Conservation (phyloP, 2,329 filamentous ascomycete species). For the Paracoccidioides brasiliensis region DNA sequence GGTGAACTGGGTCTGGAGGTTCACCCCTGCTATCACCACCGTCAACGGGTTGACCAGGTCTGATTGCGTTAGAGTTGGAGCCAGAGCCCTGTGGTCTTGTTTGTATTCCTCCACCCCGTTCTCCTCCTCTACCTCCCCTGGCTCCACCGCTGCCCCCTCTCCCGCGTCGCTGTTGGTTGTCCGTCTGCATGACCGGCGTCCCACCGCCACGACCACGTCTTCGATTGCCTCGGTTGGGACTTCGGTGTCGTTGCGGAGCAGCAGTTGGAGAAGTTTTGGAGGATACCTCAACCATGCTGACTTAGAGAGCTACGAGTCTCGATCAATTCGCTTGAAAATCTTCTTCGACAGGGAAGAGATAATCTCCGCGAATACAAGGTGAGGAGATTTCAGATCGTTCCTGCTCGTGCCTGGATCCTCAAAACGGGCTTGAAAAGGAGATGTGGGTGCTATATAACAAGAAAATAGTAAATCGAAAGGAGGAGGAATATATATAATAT, state of each 20-base stretch:
- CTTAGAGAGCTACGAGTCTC: background rate
- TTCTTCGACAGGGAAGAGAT: background rate
- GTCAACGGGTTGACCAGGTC: slow-evolving; percentile 9
- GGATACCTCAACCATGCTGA: slow-evolving; percentile 9
- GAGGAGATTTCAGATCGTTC: background rate
- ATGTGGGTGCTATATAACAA: background rate
- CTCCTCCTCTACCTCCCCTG: slow-evolving; percentile 6
- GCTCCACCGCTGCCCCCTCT: slow-evolving; percentile 6
- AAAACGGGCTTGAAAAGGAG: background rate
- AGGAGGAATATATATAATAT: background rate
- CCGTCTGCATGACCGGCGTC: slow-evolving; percentile 18
- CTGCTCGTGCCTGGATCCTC: background rate
- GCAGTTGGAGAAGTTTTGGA: slow-evolving; percentile 6
- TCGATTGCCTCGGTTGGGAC: slow-evolving; percentile 32
- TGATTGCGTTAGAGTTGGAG: background rate
- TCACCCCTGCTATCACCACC: slow-evolving; percentile 25
- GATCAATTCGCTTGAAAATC: background rate
- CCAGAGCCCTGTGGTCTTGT: slow-evolving; percentile 10
- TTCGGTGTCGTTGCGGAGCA: slow-evolving; percentile 20
- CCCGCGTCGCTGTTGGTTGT: slow-evolving; percentile 12
- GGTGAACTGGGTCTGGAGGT: slow-evolving; percentile 26
- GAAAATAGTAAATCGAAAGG: background rate
- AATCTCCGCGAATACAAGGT: background rate
- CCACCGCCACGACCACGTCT: slow-evolving; percentile 31
- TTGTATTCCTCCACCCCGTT: background rate